Evolutionary conservation across 495 filamentous ascomycete genomes (phyloP), one percentile per base, ranked within the genome.

Genomic region (Neurospora sp.): DNA sequence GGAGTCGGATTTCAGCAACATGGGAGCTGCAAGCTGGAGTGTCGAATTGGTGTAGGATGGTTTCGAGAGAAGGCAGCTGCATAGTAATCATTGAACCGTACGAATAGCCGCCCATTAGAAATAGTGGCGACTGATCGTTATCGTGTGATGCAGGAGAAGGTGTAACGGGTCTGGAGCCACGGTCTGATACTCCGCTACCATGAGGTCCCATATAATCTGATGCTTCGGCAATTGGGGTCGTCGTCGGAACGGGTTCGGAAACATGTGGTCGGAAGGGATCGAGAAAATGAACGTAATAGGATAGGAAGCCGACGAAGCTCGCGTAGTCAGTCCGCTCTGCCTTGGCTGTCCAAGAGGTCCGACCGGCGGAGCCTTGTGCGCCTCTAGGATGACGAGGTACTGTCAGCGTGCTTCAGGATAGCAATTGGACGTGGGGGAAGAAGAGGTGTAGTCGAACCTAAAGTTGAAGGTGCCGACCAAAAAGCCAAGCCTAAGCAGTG

Each of bases 381-480:
- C 96, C 96, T 81, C 96, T 97, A 74, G 71, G 12, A 31, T 38
- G 66, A 44, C n/a, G 72, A 72, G 54, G 27, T 66, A 18, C 31
- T 4, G 54, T 66, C 54, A 66, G 54, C 54, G 35, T 18, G 2
- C 23, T 35, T 35, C 6, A 16, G 14, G 3, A 66, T 18, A 8
- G 27, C 14, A 9, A 62, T 14, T 31, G 54, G 20, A 11, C 7
- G 8, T 20, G 11, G 14, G 14, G 18, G 11, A 27, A 39, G n/a
- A 8, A 27, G 39, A 72, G 5, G 23, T 8, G 70, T 66, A 5
- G 35, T 35, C 35, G 78, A 81, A 97, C 94, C 94, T 89, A 76
- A 98, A 97, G 78, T 99, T 98, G 80, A 98, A 98, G 1, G 93
- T 97, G 7, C 86, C 92, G 20, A 98, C 93, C 3, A 96, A 80